A percentile compares a stretch with the other conserved stretches of the same genome.
These are phyloP conservation scores for Vaccinium corymbosum DNA, from an alignment of 148 eudicot species.

Conservation along the genomic window DNA sequence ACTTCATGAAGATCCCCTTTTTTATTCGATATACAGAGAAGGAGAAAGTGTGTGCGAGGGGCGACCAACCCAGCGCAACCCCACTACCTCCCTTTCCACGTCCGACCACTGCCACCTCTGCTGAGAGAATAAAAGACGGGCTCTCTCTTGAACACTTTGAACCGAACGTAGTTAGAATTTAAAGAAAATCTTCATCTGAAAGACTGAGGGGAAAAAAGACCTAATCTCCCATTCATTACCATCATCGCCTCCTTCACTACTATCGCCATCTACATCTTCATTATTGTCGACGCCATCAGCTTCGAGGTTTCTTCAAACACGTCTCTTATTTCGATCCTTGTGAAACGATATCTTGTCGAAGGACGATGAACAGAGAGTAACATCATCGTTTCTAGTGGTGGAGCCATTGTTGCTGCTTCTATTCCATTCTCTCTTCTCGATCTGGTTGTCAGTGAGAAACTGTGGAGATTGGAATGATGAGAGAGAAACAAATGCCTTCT, in stretches of 20 bases:
- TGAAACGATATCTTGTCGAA: constrained; percentile 2
- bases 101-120: no score
- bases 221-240: constrained; percentile 27
- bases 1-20: no score
- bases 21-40: no score
- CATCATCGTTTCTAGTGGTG: constrained; percentile 16
- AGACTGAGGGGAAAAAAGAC: not conserved
- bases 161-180: no score
- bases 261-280: not conserved
- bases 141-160: no score
- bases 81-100: no score
- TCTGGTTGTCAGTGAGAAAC: constrained; percentile 27
- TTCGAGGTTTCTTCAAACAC: not conserved
- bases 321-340: constrained; percentile 5
- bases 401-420: not conserved
- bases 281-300: constrained; percentile 10
- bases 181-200: not conserved
- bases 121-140: no score
- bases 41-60: no score
- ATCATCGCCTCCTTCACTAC: no score
- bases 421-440: constrained; percentile 25
- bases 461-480: constrained; percentile 17
- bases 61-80: no score
- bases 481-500: constrained; percentile 25
- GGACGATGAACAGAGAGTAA: constrained; percentile 15